phyloP scores from a whole-genome alignment of 1,139 yeast species.

The Nakaseomyces bracarensis region DNA sequence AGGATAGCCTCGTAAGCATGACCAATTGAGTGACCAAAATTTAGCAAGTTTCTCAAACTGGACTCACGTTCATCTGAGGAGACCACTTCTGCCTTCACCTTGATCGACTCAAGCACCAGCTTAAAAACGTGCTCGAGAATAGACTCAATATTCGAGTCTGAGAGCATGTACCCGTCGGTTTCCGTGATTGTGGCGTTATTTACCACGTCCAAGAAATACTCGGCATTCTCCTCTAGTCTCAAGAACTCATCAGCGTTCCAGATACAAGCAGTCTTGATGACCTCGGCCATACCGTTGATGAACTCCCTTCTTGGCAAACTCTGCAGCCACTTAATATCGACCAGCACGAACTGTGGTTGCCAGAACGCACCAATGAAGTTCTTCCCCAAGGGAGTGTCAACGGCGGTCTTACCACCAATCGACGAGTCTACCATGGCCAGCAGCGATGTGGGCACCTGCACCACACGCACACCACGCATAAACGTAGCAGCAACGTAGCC shows the following conservation, averaged over 20 bases:
- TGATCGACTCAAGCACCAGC: conserved; percentile 77
- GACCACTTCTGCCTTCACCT: conserved; percentile 90
- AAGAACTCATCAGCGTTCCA: conserved; percentile 89
- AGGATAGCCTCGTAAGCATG: conserved; percentile 96
- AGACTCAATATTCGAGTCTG: conserved; percentile 48
- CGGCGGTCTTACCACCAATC: conserved; percentile 97
- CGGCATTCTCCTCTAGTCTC: conserved; percentile 71
- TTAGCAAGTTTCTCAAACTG: conserved; percentile 81
- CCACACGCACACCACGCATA: conserved; percentile 95
- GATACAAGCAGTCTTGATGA: conserved; percentile 94
- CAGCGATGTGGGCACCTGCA: conserved; percentile 89
- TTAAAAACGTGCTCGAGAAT: conserved; percentile 68
- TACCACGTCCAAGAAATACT: conserved; percentile 46
- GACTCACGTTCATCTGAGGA: conserved; percentile 93
- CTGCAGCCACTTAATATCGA: conserved; percentile 78
- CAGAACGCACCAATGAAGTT: conserved; percentile 96
- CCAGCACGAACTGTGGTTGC: conserved; percentile 87
- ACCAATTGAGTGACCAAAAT: conserved; percentile 96
- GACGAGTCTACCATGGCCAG: conserved; percentile 98
- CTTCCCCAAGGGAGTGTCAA: conserved; percentile 95
- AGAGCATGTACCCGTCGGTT: conserved; percentile 29
- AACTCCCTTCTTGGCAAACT: conserved; percentile 90
- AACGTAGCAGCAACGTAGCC: conserved; percentile 98
- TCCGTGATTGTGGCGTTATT: conserved; percentile 41
- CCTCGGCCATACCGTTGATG: conserved; percentile 98